Conservation (phyloP, 108 stramenopile genomes). For the Discostella stelligeroides region DNA sequence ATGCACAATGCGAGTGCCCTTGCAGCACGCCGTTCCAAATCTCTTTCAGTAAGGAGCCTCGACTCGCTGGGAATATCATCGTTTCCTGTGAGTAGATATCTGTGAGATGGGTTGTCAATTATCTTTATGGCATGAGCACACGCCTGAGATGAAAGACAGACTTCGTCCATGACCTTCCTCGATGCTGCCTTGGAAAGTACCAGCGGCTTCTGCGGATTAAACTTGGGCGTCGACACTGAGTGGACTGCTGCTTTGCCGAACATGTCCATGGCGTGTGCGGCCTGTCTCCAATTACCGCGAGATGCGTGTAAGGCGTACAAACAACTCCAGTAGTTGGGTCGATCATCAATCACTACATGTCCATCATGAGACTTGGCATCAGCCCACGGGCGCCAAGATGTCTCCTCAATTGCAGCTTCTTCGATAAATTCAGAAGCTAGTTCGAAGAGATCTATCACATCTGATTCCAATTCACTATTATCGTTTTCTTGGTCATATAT, state of each 20-base stretch:
- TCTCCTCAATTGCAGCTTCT: conserved; percentile 36
- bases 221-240: conserved; percentile 6
- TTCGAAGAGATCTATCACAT: conserved; percentile 66
- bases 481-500: conserved; percentile 8
- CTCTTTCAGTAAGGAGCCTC: conserved; percentile 53
- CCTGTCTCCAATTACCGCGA: conserved; percentile 76
- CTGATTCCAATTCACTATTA: conserved; percentile 8
- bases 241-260: conserved; percentile 48
- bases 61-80: conserved; percentile 28
- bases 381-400: neutral
- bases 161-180: conserved; percentile 55
- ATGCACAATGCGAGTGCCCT: conserved; percentile 59
- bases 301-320: conserved; percentile 80
- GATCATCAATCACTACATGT: conserved; percentile 32
- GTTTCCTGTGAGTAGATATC: conserved; percentile 29
- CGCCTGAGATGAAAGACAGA: conserved; percentile 59
- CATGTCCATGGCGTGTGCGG: conserved; percentile 76
- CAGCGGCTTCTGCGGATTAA: conserved; percentile 13
- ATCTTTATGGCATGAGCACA: conserved; percentile 58
- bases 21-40: conserved; percentile 57
- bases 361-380: conserved; percentile 23
- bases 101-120: conserved; percentile 40
- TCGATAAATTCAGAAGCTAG: conserved; percentile 63
- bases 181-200: conserved; percentile 41
- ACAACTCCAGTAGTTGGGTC: conserved; percentile 73